Base-by-base conservation (phyloP, 169 alveolate genomes). In the Plasmodium gonderi region DNA sequence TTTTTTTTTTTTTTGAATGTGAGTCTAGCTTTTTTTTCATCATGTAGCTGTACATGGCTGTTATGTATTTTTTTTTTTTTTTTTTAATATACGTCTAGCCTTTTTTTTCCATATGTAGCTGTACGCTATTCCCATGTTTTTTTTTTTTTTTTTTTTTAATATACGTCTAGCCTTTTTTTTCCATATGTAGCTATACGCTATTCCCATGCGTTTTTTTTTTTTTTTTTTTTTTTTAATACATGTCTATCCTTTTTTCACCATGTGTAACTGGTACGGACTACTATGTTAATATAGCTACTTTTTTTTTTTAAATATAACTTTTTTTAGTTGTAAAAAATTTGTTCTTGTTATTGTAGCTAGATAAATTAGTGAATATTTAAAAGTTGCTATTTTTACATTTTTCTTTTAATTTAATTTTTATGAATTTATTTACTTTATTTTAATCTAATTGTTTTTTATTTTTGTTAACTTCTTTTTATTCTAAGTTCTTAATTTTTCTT, bases 1-100 rank as follows among this genome's bases (percentile, higher is more conserved):
- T 3, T 20, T 60, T 12, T 17, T 20, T 60, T 20, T 60, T 5
- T 60, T 20, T 60, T 49, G 2, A 4, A 54, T 31, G n/a, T 14
- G 8, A 9, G 69, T 54, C 69, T 54, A 54, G 69, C 69, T 54
- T 5, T 60, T 60, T 60, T 20, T 60, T 20, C 36, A 60, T 60
- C 36, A 75, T 40, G 51, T 75, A 75, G n/a, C 45, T 33, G 33
- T 75, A 75, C 7, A 49, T n/a, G 12, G 29, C 51, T 17, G 45
- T 11, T 74, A 11, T 74, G n/a, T 75, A n/a, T 75, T 75, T 75
- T 67, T 67, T 75, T 42, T 72, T 72, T 72, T 72, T 31, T 72
- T 75, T 75, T 40, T 75, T 75, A 60, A n/a, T 60, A 36, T 60
- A n/a, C 31, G n/a, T 23, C 14, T 6, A 23, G 36, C 31, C 72